A percentile compares a stretch with the other conserved stretches of the same genome.
phyloP scores from a whole-genome alignment of 2,329 filamentous ascomycete genomes.

The Alternaria sp. region DNA sequence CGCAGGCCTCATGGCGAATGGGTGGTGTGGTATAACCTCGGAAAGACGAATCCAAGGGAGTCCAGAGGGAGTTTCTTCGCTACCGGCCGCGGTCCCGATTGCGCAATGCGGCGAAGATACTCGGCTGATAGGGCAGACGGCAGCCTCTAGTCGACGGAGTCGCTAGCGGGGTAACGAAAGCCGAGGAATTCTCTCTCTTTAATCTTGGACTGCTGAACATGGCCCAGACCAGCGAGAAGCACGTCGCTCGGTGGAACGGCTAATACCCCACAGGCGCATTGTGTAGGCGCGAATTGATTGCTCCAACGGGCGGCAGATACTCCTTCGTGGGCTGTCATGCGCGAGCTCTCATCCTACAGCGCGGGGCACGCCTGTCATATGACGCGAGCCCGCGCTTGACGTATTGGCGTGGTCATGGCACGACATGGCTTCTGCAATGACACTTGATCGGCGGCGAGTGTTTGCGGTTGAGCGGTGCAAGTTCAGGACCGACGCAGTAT shows the following conservation, averaged over 20 bases:
- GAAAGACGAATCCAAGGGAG: conserved; percentile 19
- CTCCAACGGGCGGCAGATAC: conserved; percentile 12
- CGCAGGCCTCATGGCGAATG: conserved; percentile 39
- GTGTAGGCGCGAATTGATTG: conserved; percentile 16
- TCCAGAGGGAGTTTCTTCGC: conserved; percentile 19
- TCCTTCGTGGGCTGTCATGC: conserved; percentile 13
- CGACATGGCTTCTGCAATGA: background rate
- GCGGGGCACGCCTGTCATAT: conserved; percentile 17
- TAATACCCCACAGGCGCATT: conserved; percentile 16
- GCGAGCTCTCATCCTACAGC: conserved; percentile 10
- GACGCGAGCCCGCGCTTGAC: conserved; percentile 10
- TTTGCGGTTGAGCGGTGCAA: background rate
- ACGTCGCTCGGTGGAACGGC: conserved; percentile 18
- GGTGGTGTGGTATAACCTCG: conserved; percentile 35
- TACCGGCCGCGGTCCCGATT: conserved; percentile 36
- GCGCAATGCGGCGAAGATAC: conserved; percentile 17
- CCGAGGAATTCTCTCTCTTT: conserved; percentile 29
- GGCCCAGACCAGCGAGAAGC: conserved; percentile 17
- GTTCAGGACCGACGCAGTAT: background rate
- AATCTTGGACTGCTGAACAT: conserved; percentile 14
- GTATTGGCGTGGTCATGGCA: background rate
- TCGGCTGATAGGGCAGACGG: conserved; percentile 17
- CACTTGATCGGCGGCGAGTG: background rate
- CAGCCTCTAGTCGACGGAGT: conserved; percentile 14
- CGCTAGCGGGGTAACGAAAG: conserved; percentile 39